Evolutionary conservation across 2,329 filamentous ascomycete genomes (phyloP), one percentile per base, ranked within the genome.

Genomic region (Botrytis tulipae): DNA sequence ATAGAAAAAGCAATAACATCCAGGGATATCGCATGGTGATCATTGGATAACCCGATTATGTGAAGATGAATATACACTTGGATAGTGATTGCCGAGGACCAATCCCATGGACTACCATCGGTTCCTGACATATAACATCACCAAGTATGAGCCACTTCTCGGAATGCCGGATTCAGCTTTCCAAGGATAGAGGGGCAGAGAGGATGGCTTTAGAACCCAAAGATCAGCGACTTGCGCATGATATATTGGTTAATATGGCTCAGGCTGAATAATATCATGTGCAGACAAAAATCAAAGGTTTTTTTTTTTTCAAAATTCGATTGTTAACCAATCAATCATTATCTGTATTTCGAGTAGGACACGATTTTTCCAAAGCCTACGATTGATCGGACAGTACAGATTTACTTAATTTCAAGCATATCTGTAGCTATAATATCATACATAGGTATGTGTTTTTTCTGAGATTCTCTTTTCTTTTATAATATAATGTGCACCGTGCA

Each of bases 321-420:
- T 8, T 54, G 14, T 54, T 8, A 29, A 29, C 29, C 14, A 54
- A 16, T 1, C 51, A 29, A 29, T 29, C 51, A 18, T 18, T 18
- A 3, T 54, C 29, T 16, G 14, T 18, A 8, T 29, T 29, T 29
- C n/a, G 1, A 8, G 3, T 18, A 4, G 7, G 51, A 18, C 3
- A 18, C 0, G 2, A 54, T 29, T 1, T 7, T 29, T 54, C 14
- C 5, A 1, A 29, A 29, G 2, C 14, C 0, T 29, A 18, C 29
- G 14, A 54, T 54, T 54, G 3, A 14, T 54, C 5, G n/a, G 14
- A 8, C 16, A 4, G 1, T 8, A 2, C 6, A 54, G 3, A 18
- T 29, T 54, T 29, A 29, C 6, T 16, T 7, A 0, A 16, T 54
- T 29, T 25, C 51, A 29, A 29, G n/a, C 12, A 54, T n/a, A 18